These are phyloP conservation scores for Exserohilum turcica DNA, from an alignment of 2,329 filamentous ascomycete species.

Conservation along the genomic window DNA sequence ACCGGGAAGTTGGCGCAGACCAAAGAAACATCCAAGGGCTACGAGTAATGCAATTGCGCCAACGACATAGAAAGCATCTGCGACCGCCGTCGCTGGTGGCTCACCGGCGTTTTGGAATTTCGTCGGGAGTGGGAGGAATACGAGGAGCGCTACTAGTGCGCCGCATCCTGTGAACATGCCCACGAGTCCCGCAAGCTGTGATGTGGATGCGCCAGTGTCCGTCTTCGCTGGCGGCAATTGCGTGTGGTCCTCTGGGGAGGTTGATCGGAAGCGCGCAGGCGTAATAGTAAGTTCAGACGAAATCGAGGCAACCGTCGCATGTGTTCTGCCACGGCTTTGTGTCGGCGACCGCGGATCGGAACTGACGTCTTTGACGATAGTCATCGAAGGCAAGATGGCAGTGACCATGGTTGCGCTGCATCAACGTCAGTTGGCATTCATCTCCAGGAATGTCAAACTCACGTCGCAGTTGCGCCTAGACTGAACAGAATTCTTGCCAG, in stretches of 20 bases:
- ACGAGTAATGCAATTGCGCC: constrained; percentile 73
- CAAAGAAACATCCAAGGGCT: constrained; percentile 76
- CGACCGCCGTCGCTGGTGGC: constrained; percentile 74
- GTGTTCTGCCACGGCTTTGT: constrained; percentile 49
- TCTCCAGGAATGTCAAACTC: constrained; percentile 26
- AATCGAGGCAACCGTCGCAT: constrained; percentile 69
- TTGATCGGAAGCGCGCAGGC: constrained; percentile 57
- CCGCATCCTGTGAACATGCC: constrained; percentile 92
- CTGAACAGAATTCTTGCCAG: constrained; percentile 87
- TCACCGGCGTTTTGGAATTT: constrained; percentile 75
- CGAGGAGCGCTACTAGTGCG: constrained; percentile 77
- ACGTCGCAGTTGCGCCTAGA: constrained; percentile 87
- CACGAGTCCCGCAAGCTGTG: constrained; percentile 81
- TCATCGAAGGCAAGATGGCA: constrained; percentile 80
- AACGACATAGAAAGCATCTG: constrained; percentile 87
- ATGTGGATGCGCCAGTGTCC: constrained; percentile 53
- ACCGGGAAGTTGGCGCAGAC: constrained; percentile 69
- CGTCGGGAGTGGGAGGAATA: constrained; percentile 88
- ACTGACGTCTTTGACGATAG: constrained; percentile 40
- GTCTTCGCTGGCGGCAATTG: constrained; percentile 20
- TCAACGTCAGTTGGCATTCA: constrained; percentile 17
- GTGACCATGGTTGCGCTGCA: constrained; percentile 87
- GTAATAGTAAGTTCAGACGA: constrained; percentile 79
- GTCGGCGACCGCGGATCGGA: constrained; percentile 34
- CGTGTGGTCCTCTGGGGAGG: constrained; percentile 23